Evolutionary conservation across 441 rosid genomes (phyloP).

Genomic region (Pelargonium myrrhifolium): DNA sequence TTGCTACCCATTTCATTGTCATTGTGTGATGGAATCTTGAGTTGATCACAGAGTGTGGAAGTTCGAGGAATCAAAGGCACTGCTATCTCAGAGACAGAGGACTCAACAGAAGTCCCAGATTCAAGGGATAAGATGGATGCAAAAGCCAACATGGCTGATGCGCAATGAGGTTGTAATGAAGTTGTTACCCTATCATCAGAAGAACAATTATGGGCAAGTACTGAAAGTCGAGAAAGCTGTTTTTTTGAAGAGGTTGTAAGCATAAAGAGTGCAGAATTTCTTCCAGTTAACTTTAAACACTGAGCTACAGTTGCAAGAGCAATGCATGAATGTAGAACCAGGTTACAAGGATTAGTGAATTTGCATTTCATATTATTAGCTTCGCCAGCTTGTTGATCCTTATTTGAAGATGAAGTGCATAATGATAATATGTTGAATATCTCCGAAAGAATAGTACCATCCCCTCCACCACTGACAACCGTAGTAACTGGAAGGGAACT

Average conservation of each 20-base stretch:
- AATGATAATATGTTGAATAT: conserved; percentile 60
- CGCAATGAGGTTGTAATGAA: conserved; percentile 57
- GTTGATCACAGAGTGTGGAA: conserved; percentile 67
- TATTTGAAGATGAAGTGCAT: conserved; percentile 43
- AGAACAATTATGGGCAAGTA: conserved; percentile 62
- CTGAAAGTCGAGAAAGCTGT: conserved; percentile 73
- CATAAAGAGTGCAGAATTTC: conserved; percentile 81
- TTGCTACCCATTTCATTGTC: conserved; percentile 32
- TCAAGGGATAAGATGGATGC: conserved; percentile 93
- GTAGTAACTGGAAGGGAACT: conserved; percentile 79
- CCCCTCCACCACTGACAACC: conserved; percentile 88
- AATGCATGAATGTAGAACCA: conserved; percentile 63
- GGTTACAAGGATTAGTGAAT: conserved; percentile 43
- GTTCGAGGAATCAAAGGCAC: conserved; percentile 88
- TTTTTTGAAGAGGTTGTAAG: conserved; percentile 78
- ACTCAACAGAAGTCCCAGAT: conserved; percentile 62
- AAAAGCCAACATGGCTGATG: conserved; percentile 90
- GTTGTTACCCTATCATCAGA: conserved; percentile 54
- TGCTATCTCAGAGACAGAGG: conserved; percentile 67
- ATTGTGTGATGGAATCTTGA: conserved; percentile 41
- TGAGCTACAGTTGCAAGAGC: conserved; percentile 72
- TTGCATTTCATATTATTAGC: conserved; percentile 45
- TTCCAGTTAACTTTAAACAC: conserved; percentile 70
- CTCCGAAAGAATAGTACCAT: conserved; percentile 78
- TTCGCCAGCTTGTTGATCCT: conserved; percentile 59